phyloP scores from a whole-genome alignment of 2,329 filamentous ascomycete species.

The Colletotrichum gloeosporioides region DNA sequence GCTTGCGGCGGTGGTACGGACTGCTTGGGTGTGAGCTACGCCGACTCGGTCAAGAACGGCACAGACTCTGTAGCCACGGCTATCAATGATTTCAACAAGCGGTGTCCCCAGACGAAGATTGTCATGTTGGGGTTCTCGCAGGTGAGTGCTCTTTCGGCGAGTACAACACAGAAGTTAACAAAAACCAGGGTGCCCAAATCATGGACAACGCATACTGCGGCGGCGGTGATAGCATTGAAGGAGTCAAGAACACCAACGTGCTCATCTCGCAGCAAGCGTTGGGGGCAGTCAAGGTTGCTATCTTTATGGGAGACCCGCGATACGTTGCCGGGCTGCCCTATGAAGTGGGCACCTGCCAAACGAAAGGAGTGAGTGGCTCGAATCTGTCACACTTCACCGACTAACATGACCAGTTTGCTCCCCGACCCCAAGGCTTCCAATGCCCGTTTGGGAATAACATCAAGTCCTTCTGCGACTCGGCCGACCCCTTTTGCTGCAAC shows the following conservation, averaged over 20 bases:
- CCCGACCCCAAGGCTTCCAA: slow-evolving; percentile 57
- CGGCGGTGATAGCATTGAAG: slow-evolving; percentile 54
- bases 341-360: slow-evolving; percentile 63
- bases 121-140: slow-evolving; percentile 69
- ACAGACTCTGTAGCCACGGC: slow-evolving; percentile 63
- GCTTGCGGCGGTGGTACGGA: slow-evolving; percentile 66
- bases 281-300: slow-evolving; percentile 64
- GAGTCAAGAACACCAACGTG: slow-evolving; percentile 47
- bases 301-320: slow-evolving; percentile 70
- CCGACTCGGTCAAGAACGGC: slow-evolving; percentile 61
- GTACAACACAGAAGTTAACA: background rate
- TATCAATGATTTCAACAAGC: slow-evolving; percentile 62
- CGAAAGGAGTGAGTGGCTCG: slow-evolving; percentile 55
- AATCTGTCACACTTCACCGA: background rate
- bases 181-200: slow-evolving; percentile 61
- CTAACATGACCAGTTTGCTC: slow-evolving; percentile 51
- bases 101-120: slow-evolving; percentile 62
- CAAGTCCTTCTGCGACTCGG: slow-evolving; percentile 64
- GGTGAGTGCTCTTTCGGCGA: slow-evolving; percentile 35
- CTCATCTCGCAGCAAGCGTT: slow-evolving; percentile 52
- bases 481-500: slow-evolving; percentile 68
- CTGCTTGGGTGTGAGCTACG: slow-evolving; percentile 66
- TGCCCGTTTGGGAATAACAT: slow-evolving; percentile 61
- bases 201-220: slow-evolving; percentile 69
- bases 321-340: slow-evolving; percentile 60